Conservation (phyloP, 176 grass and related monocot genomes). For the Microstegium vimineum region DNA sequence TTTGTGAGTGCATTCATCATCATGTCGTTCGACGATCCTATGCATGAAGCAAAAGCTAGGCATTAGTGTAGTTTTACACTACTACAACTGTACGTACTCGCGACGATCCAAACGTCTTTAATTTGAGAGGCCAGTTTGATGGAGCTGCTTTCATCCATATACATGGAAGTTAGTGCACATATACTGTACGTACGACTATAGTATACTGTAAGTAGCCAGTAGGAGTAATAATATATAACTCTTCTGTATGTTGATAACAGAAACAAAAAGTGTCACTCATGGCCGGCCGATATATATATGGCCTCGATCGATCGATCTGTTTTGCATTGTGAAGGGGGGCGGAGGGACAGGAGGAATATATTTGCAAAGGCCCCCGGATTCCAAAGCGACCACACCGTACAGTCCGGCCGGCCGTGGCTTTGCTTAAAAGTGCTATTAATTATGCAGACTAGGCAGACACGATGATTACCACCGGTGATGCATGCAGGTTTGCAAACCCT, state of each 20-base stretch:
- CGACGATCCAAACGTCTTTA: too few relatives aligned
- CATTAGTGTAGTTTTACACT: too few relatives aligned
- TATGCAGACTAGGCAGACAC: slow-evolving; percentile 26
- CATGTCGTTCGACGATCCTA: too few relatives aligned
- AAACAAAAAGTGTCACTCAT: slow-evolving; percentile 39
- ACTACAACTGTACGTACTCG: too few relatives aligned
- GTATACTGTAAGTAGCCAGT: too few relatives aligned
- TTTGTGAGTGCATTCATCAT: too few relatives aligned
- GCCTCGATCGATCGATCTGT: neutral
- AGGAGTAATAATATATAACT: too few relatives aligned
- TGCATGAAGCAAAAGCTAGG: too few relatives aligned
- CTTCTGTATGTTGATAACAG: neutral
- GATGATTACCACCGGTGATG: slow-evolving; percentile 30
- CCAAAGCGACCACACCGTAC: slow-evolving; percentile 4
- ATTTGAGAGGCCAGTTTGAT: too few relatives aligned
- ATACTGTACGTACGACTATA: too few relatives aligned
- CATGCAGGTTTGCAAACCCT: neutral
- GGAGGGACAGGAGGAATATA: slow-evolving; percentile 49
- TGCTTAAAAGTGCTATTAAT: slow-evolving; percentile 30
- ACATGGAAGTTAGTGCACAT: too few relatives aligned
- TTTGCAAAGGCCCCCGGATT: slow-evolving; percentile 22
- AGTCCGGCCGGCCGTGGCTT: neutral
- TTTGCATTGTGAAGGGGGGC: neutral
- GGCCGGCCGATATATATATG: neutral
- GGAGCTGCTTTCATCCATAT: too few relatives aligned